Percentiles rank a stretch among this genome's conserved stretches.
These are phyloP conservation scores for Alternaria viburni DNA, from an alignment of 2,329 filamentous ascomycete species.

Conservation along the genomic window DNA sequence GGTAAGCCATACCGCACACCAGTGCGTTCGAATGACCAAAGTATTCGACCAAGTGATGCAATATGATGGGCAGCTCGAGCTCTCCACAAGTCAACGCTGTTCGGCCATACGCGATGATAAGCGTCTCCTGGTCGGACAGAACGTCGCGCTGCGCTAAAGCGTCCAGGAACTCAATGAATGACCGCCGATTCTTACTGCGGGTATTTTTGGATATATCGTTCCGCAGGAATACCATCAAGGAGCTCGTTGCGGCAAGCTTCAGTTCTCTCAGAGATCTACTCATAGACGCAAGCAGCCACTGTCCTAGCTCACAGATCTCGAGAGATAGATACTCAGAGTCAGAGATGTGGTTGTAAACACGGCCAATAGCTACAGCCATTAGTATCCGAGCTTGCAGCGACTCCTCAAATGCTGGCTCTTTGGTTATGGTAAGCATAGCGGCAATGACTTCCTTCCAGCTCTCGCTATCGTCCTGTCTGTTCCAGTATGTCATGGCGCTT, in stretches of 20 bases:
- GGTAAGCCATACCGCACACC: conserved; percentile 80
- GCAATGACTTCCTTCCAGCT: conserved; percentile 44
- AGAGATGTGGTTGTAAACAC: conserved; percentile 71
- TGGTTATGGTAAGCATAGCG: conserved; percentile 38
- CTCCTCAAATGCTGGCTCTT: conserved; percentile 35
- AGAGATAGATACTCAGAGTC: conserved; percentile 69
- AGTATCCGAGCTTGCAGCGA: conserved; percentile 39
- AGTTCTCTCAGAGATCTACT: conserved; percentile 86
- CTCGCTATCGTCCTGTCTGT: conserved; percentile 20
- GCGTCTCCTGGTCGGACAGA: conserved; percentile 76
- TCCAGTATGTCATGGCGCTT: conserved; percentile 29
- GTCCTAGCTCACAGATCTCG: conserved; percentile 70
- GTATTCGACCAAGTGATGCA: conserved; percentile 85
- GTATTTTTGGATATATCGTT: conserved; percentile 56
- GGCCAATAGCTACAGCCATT: conserved; percentile 60
- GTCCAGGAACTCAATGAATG: conserved; percentile 73
- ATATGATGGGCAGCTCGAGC: conserved; percentile 83
- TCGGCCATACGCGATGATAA: conserved; percentile 85
- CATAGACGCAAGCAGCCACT: conserved; percentile 82
- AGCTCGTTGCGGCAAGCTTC: conserved; percentile 76
- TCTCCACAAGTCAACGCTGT: conserved; percentile 77
- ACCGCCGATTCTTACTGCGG: conserved; percentile 69
- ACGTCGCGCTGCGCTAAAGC: conserved; percentile 73
- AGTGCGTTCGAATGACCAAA: conserved; percentile 82
- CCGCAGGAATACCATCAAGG: conserved; percentile 70